A percentile compares a stretch with the other conserved stretches of the same genome.
phyloP scores from a whole-genome alignment of 78 protist genomes.

The Planoprotostelium fungivorum region DNA sequence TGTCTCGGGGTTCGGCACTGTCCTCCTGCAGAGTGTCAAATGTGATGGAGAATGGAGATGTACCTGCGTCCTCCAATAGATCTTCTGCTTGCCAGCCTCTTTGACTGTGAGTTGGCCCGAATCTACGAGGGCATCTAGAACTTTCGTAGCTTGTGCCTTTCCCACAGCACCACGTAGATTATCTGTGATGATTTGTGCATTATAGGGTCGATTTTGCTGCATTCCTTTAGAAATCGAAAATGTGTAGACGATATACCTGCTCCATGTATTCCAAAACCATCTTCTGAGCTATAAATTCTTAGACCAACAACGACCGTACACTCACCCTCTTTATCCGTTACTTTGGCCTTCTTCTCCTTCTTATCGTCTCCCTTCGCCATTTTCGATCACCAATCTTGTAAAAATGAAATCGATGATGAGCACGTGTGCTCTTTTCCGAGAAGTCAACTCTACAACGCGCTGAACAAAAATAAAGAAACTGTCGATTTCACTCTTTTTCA shows the following conservation, averaged over 20 bases:
- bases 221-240: background rate
- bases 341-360: background rate
- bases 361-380: background rate
- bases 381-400: background rate
- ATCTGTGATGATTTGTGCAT: background rate
- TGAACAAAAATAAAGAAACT: too few relatives aligned
- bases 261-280: background rate
- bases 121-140: background rate
- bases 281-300: background rate
- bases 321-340: background rate
- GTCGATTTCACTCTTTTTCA: too few relatives aligned
- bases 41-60: background rate
- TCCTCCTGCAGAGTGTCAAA: background rate
- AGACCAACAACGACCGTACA: background rate
- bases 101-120: background rate
- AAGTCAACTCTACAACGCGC: too few relatives aligned
- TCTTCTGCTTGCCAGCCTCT: background rate
- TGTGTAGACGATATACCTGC: background rate
- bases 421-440: background rate
- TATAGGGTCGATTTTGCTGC: background rate
- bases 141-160: background rate
- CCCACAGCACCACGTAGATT: background rate
- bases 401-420: background rate
- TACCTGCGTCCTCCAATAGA: background rate
- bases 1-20: background rate